phyloP scores from a whole-genome alignment of 192 early-diverging fungal genomes.

The Coemansia javaensis region DNA sequence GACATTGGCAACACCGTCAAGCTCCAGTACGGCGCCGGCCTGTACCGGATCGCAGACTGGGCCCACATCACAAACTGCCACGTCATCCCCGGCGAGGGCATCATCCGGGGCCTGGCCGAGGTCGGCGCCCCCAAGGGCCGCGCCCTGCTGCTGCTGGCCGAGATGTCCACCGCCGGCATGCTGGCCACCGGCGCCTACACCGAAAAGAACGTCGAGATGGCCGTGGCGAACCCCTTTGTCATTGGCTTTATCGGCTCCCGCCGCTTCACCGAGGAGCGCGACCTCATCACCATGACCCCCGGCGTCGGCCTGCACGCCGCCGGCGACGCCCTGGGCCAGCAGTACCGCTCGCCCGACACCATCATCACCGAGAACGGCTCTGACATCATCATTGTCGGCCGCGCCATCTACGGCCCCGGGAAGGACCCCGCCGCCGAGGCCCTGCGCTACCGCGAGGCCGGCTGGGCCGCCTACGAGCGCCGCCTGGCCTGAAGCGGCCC shows the following conservation, averaged over 20 bases:
- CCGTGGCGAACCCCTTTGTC: slow-evolving; percentile 84
- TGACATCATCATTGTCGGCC: slow-evolving; percentile 97
- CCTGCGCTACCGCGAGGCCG: slow-evolving; percentile 81
- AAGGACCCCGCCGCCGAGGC: slow-evolving; percentile 67
- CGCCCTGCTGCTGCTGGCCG: slow-evolving; percentile 84
- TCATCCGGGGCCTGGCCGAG: slow-evolving; percentile 86
- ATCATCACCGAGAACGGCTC: slow-evolving; percentile 80
- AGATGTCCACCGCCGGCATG: slow-evolving; percentile 94
- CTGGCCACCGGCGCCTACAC: slow-evolving; percentile 81
- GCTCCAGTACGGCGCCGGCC: slow-evolving; percentile 84
- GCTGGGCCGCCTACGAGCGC: slow-evolving; percentile 91
- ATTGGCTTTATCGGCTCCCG: slow-evolving; percentile 85
- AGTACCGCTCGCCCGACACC: slow-evolving; percentile 86
- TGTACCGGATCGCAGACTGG: slow-evolving; percentile 93
- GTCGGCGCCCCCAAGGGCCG: slow-evolving; percentile 75
- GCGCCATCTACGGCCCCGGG: slow-evolving; percentile 92
- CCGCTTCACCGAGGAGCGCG: slow-evolving; percentile 65
- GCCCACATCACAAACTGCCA: slow-evolving; percentile 96
- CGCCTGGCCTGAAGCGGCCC: no score
- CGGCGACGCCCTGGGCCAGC: slow-evolving; percentile 89
- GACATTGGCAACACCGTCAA: slow-evolving; percentile 99
- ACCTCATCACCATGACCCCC: slow-evolving; percentile 93
- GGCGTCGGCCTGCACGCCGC: slow-evolving; percentile 82
- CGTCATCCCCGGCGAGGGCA: slow-evolving; percentile 90
- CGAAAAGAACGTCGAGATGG: slow-evolving; percentile 78